Evolutionary conservation across 345 rosid species (phyloP).

Genomic region (Cardamine chenopodiifolia): DNA sequence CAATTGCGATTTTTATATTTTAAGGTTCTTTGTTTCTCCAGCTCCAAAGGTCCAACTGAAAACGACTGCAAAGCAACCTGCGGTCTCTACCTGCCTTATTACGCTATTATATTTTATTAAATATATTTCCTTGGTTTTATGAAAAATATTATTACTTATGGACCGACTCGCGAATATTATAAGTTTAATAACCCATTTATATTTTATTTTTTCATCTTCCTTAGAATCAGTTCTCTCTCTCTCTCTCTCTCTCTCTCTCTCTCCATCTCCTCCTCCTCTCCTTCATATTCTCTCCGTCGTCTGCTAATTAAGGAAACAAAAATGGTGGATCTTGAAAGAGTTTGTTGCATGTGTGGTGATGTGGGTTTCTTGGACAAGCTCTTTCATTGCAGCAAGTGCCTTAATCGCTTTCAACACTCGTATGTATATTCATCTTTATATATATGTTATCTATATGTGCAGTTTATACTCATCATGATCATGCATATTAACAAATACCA

Average conservation of each 20-base stretch:
- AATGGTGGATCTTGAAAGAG: conserved; percentile 83
- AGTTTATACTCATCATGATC: conserved; percentile 21
- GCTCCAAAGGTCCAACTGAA: conserved; percentile 55
- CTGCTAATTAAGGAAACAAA: conserved; percentile 16
- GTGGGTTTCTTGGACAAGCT: conserved; percentile 95
- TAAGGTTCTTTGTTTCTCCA: conserved; percentile 63
- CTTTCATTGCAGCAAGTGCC: conserved; percentile 91
- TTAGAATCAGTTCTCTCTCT: conserved; percentile 38
- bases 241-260: conserved; percentile 12
- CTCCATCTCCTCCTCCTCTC: conserved; percentile 25
- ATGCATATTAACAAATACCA: conserved; percentile 6
- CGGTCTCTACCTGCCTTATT: conserved; percentile 66
- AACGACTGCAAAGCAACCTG: conserved; percentile 91
- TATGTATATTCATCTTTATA: conserved; percentile 41
- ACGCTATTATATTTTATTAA: conserved; percentile 30
- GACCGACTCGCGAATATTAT: conserved; percentile 43
- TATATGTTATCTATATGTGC: neutral
- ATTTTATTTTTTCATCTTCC: conserved; percentile 7
- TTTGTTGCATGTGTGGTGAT: conserved; percentile 99
- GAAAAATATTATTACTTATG: conserved; percentile 22
- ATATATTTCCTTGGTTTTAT: conserved; percentile 20
- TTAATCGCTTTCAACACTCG: conserved; percentile 90
- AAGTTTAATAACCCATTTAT: conserved; percentile 23
- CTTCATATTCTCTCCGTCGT: conserved; percentile 34
- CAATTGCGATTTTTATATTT: conserved; percentile 30